phyloP scores from a whole-genome alignment of 805 yeast species.

The Middelhovenomyces tepae region DNA sequence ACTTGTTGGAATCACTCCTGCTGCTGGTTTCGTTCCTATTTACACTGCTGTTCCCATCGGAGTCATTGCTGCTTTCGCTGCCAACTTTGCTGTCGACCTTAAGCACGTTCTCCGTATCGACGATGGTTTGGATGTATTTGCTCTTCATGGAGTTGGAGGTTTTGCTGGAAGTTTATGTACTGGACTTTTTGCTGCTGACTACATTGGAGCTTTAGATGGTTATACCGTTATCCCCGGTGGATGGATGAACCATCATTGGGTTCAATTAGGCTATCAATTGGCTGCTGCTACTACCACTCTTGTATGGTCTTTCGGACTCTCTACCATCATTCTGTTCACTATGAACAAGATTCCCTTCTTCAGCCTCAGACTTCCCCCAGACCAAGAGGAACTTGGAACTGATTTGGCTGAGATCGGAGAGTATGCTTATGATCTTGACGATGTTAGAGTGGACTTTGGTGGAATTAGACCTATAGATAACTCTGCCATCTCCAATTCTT shows the following conservation, averaged over 20 bases:
- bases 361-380: conserved; percentile 76
- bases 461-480: too few relatives aligned
- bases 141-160: conserved; percentile 93
- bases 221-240: conserved; percentile 63
- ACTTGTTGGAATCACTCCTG: conserved; percentile 91
- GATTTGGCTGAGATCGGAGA: conserved; percentile 90
- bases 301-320: conserved; percentile 72
- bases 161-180: conserved; percentile 73
- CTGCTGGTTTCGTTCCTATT: conserved; percentile 92
- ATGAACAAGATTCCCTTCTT: conserved; percentile 80
- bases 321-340: conserved; percentile 56
- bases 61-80: conserved; percentile 60
- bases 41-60: conserved; percentile 86
- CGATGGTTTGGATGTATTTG: conserved; percentile 93
- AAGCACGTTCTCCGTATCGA: conserved; percentile 69
- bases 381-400: conserved; percentile 84
- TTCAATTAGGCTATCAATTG: conserved; percentile 86
- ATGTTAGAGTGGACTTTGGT: too few relatives aligned
- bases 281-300: conserved; percentile 72
- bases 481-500: too few relatives aligned
- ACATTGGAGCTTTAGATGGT: conserved; percentile 79
- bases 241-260: conserved; percentile 86
- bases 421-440: conserved; percentile 54
- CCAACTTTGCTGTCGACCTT: conserved; percentile 80
- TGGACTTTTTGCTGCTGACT: conserved; percentile 91